Conservation (phyloP, 2,329 filamentous ascomycete genomes). For the Ophiognomonia clavigignenti-juglandacearum region DNA sequence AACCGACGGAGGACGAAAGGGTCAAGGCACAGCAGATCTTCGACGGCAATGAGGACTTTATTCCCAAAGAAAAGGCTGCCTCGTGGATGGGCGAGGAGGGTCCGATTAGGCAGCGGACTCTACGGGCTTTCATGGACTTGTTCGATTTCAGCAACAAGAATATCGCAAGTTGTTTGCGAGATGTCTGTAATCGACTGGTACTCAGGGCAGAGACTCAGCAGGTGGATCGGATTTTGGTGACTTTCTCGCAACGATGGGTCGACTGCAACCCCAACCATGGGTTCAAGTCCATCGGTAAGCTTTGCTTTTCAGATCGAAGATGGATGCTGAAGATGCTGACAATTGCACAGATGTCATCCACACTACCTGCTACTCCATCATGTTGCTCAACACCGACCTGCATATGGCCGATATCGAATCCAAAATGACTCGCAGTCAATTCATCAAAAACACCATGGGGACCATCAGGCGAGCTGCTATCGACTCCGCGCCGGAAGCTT, state of each 20-base stretch:
- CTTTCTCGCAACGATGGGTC: slow-evolving; percentile 87
- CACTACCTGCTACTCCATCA: slow-evolving; percentile 93
- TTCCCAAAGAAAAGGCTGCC: slow-evolving; percentile 74
- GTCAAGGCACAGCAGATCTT: slow-evolving; percentile 79
- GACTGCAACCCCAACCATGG: slow-evolving; percentile 88
- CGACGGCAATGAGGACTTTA: slow-evolving; percentile 77
- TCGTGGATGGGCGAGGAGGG: slow-evolving; percentile 82
- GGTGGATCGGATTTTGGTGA: slow-evolving; percentile 87
- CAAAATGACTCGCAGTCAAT: slow-evolving; percentile 93
- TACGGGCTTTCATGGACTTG: slow-evolving; percentile 82
- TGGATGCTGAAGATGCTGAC: slow-evolving; percentile 25
- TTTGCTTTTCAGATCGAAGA: neutral
- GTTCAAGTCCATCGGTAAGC: slow-evolving; percentile 79
- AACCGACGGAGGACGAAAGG: slow-evolving; percentile 63
- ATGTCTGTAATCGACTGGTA: slow-evolving; percentile 75
- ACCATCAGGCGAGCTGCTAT: slow-evolving; percentile 74
- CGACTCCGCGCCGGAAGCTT: slow-evolving; percentile 66
- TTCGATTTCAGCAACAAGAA: slow-evolving; percentile 83
- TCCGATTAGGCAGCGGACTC: slow-evolving; percentile 50
- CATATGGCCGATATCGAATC: slow-evolving; percentile 92
- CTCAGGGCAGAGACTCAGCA: slow-evolving; percentile 93
- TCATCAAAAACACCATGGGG: slow-evolving; percentile 92
- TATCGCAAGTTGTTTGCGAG: slow-evolving; percentile 71
- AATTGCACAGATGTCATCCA: slow-evolving; percentile 74
- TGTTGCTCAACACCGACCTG: slow-evolving; percentile 92